phyloP scores from a whole-genome alignment of 1,284 basidiomycete genomes.

The Leccinum pachyderme region DNA sequence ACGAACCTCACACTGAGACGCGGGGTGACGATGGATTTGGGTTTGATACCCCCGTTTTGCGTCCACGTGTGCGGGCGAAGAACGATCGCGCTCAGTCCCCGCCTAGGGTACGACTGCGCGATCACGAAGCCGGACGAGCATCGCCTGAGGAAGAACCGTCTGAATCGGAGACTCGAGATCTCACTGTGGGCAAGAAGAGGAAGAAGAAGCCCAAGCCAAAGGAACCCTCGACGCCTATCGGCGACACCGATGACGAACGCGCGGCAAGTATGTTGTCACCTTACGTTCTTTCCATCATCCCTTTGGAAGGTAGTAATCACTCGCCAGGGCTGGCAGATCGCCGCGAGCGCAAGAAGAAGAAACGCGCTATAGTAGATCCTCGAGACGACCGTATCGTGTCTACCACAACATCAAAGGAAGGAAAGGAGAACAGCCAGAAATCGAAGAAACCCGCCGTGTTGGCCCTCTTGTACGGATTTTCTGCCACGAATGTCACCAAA shows the following conservation, averaged over 20 bases:
- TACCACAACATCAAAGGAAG: conserved; percentile 6
- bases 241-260: conserved; percentile 32
- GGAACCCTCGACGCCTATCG: conserved; percentile 8
- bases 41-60: conserved; percentile 60
- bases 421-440: conserved; percentile 26
- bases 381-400: conserved; percentile 12
- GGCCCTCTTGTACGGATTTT: conserved; percentile 73
- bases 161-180: conserved; percentile 15
- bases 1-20: conserved; percentile 21
- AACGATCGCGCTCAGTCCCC: conserved; percentile 5
- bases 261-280: conserved; percentile 31
- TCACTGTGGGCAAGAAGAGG: conserved; percentile 16
- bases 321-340: conserved; percentile 52
- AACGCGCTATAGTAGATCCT: conserved; percentile 47
- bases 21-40: conserved; percentile 29
- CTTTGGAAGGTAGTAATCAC: not conserved
- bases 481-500: conserved; percentile 63
- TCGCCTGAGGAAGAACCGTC: not conserved
- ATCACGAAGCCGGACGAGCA: conserved; percentile 1
- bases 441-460: conserved; percentile 46
- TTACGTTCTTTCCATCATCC: not conserved
- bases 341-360: conserved; percentile 52
- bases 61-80: conserved; percentile 39
- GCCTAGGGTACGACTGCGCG: not conserved
- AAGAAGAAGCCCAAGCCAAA: conserved; percentile 13